Percentiles rank a stretch among this genome's conserved stretches.
These are phyloP conservation scores for Mortierella sp. DNA, from an alignment of 371 early-diverging fungal species.

Conservation along the genomic window DNA sequence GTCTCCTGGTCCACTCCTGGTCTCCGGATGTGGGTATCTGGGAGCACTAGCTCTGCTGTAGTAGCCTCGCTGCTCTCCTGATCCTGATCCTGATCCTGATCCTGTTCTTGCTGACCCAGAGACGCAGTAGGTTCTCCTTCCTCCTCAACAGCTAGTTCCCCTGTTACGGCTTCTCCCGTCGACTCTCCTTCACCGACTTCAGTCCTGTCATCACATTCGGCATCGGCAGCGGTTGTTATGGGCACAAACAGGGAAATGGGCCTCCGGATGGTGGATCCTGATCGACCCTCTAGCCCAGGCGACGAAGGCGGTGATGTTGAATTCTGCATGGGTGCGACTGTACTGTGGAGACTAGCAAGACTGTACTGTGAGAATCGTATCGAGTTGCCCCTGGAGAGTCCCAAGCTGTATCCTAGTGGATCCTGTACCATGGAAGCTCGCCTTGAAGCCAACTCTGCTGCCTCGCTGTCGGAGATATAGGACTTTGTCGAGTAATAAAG, in stretches of 20 bases:
- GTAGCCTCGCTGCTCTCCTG: not conserved
- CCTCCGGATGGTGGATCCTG: slow-evolving; percentile 15
- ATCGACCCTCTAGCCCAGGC: slow-evolving; percentile 23
- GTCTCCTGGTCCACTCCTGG: not conserved
- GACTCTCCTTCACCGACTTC: not conserved
- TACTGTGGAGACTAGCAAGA: slow-evolving; percentile 21
- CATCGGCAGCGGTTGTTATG: not conserved
- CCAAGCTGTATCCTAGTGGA: slow-evolving; percentile 38
- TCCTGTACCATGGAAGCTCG: slow-evolving; percentile 43
- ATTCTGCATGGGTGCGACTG: slow-evolving; percentile 2
- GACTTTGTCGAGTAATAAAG: slow-evolving; percentile 54
- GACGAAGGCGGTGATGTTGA: slow-evolving; percentile 29
- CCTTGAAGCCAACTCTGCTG: slow-evolving; percentile 29
- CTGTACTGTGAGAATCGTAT: slow-evolving; percentile 47
- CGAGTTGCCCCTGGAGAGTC: slow-evolving; percentile 39
- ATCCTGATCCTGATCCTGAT: not conserved
- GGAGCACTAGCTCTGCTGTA: not conserved
- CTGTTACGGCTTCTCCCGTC: not conserved
- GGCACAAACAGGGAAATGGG: slow-evolving; percentile 41
- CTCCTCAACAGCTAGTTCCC: not conserved
- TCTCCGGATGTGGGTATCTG: not conserved
- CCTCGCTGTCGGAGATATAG: slow-evolving; percentile 36
- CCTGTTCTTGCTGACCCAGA: not conserved
- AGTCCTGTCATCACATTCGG: slow-evolving; percentile 4
- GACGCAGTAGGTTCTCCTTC: not conserved